Base-by-base conservation (phyloP, 768 basidiomycete species). In the Russula lepida region DNA sequence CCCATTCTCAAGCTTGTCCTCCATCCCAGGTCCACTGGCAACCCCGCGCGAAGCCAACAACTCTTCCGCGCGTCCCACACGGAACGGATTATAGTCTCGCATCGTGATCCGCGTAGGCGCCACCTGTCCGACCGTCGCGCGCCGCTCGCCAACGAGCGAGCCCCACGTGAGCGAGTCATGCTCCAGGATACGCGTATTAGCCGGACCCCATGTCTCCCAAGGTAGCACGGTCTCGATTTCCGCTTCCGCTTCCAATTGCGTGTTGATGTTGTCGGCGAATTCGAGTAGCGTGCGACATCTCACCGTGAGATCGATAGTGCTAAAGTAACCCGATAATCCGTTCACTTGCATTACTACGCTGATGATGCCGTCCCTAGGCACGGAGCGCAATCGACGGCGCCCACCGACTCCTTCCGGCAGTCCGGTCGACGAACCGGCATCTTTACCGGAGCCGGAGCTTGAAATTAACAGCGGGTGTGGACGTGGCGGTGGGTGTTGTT, bases 301-400 rank as follows among this genome's bases (percentile, higher is more conserved):
- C 44, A 60, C 59, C 21, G 28, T 41, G 35, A 60, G 53, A 27
- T 60, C 53, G 28, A 60, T 39, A 17, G 53, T 60, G 21, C 37
- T 35, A 27, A 43, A 55, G 28, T 32, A 39, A 2, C 59, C 59
- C 4, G 53, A 55, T 0, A 32, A 12, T 2, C 21, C 39, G 28
- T 60, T 54, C 15, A 60, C 23, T 30, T 60, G 53, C 59, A 60
- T 55, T 37, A 60, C 53, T 9, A 60, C 47, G 53, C 59, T 60
- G 47, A 60, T 39, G 46, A 60, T 60, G 28, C 59, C 53, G 12
- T 60, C 47, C n/a, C n/a, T 13, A 4, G 59, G 59, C n/a, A 55
- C 37, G 6, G 53, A 54, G 25, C 53, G 52, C 23, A 60, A n/a
- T 12, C 54, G 53, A 1, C 53, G 59, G 17, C 59, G 53, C 8